These are phyloP conservation scores for Pseudopithomyces chartarum DNA, from an alignment of 2,329 filamentous ascomycete species.

Conservation along the genomic window DNA sequence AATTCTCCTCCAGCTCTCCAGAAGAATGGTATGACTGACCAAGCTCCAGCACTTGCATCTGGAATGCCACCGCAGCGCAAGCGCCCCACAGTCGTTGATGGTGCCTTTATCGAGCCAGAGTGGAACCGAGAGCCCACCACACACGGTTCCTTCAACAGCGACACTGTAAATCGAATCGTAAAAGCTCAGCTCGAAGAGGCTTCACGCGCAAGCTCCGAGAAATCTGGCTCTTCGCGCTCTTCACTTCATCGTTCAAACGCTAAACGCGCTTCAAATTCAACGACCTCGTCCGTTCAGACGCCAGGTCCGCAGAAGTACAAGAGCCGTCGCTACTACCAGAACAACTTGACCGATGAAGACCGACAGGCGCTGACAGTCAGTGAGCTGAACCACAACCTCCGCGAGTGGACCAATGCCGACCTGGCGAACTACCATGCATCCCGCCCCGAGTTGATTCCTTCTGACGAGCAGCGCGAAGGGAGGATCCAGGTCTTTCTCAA, in stretches of 20 bases:
- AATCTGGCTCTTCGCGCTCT: neutral
- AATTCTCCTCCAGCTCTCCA: neutral
- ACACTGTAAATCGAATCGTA: neutral
- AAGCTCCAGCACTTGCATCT: neutral
- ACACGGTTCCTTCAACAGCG: neutral
- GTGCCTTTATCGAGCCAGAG: neutral
- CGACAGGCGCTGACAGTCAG: slow-evolving; percentile 19
- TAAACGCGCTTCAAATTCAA: neutral
- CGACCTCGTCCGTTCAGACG: neutral
- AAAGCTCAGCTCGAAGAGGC: neutral
- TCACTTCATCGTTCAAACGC: neutral
- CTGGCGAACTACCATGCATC: slow-evolving; percentile 12
- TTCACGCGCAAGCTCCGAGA: neutral
- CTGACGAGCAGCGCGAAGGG: slow-evolving; percentile 11
- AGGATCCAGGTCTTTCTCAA: slow-evolving; percentile 13
- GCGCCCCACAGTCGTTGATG: neutral
- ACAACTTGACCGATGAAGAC: slow-evolving; percentile 22
- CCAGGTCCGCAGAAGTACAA: neutral
- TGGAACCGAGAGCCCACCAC: neutral
- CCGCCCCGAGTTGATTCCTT: slow-evolving; percentile 16
- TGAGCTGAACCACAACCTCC: slow-evolving; percentile 25
- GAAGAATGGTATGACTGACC: neutral
- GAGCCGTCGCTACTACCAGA: slow-evolving; percentile 27
- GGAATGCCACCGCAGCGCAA: neutral
- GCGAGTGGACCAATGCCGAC: slow-evolving; percentile 19